Conservation (phyloP, 768 basidiomycete species). For the Mycena galopus region DNA sequence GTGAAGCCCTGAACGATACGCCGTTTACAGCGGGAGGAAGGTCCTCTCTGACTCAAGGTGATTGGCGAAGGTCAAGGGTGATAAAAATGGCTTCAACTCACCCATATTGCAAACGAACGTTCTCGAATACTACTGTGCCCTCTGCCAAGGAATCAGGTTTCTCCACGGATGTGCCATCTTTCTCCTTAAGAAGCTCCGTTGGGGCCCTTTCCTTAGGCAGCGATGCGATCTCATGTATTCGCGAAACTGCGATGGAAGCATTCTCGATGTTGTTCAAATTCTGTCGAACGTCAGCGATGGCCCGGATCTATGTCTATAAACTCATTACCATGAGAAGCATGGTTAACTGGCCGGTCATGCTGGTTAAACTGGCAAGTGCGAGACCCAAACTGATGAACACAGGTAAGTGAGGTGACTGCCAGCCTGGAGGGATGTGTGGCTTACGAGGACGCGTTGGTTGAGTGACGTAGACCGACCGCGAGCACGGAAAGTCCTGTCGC, state of each 20-base stretch:
- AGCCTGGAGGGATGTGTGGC: too few species aligned
- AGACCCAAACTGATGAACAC: constrained; percentile 27
- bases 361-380: constrained; percentile 18
- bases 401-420: too few species aligned
- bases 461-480: constrained; percentile 13
- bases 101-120: constrained; percentile 29
- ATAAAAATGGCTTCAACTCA: constrained; percentile 3
- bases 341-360: constrained; percentile 10
- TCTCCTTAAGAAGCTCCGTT: too few species aligned
- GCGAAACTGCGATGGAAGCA: constrained; percentile 23
- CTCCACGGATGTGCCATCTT: too few species aligned
- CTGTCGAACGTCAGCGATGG: neutral
- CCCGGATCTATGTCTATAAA: too few species aligned
- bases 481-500: constrained; percentile 6
- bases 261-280: constrained; percentile 29
- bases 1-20: neutral
- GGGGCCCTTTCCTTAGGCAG: constrained; percentile 25
- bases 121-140: constrained; percentile 11
- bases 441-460: constrained; percentile 8
- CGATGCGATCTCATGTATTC: constrained; percentile 31
- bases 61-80: neutral
- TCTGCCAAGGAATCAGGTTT: too few species aligned
- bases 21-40: neutral
- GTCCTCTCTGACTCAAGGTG: neutral
- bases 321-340: constrained; percentile 5